Percentiles rank a stretch among this genome's conserved stretches.
phyloP scores from a whole-genome alignment of 176 grass and related monocot species.

The Neostapfia colusana region DNA sequence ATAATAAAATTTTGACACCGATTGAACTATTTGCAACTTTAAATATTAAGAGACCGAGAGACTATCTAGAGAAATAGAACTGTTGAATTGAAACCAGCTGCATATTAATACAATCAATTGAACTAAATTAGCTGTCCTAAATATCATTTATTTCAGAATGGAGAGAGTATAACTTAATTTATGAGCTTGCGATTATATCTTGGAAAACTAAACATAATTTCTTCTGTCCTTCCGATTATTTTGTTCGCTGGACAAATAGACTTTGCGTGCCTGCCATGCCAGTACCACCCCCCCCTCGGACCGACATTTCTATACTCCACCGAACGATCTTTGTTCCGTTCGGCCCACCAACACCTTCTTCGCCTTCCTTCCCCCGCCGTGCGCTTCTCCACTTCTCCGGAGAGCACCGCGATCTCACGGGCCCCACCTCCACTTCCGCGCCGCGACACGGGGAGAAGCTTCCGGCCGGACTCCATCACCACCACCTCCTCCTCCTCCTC shows the following conservation, averaged over 20 bases:
- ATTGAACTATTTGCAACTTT: too few species aligned
- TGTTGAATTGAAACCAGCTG: too few species aligned
- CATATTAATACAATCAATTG: too few species aligned
- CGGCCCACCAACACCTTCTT: conserved; percentile 40
- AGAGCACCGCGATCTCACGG: conserved; percentile 40
- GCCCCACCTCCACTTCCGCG: conserved; percentile 26
- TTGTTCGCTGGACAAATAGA: background rate
- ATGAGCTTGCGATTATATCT: too few species aligned
- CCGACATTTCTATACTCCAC: conserved; percentile 23
- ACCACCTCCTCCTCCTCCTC: background rate
- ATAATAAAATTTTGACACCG: too few species aligned
- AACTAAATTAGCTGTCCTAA: too few species aligned
- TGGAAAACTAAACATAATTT: too few species aligned
- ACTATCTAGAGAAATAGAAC: too few species aligned
- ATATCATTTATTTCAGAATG: too few species aligned
- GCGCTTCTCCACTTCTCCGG: conserved; percentile 33
- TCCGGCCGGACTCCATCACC: conserved; percentile 31
- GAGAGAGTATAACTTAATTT: too few species aligned
- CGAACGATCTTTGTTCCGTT: conserved; percentile 32
- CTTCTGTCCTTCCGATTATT: too few species aligned
- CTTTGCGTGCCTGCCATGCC: conserved; percentile 35
- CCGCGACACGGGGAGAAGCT: conserved; percentile 39
- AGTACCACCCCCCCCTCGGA: conserved; percentile 37
- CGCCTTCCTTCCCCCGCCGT: background rate
- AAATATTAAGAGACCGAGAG: too few species aligned